These are phyloP conservation scores for Daldinia sp. DNA, from an alignment of 2,329 filamentous ascomycete genomes.

Conservation along the genomic window DNA sequence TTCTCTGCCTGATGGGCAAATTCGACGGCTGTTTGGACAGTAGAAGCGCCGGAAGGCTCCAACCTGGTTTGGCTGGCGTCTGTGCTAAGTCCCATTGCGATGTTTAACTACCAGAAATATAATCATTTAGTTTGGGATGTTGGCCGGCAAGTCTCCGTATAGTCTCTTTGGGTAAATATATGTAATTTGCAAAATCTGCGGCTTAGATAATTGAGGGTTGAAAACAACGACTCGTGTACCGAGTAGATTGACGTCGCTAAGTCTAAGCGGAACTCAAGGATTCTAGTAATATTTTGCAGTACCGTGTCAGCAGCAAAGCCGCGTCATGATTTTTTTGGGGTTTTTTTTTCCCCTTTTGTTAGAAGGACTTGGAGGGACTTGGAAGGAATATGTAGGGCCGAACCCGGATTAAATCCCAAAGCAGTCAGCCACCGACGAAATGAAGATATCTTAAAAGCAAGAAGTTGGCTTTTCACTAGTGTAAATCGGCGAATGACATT, in stretches of 20 bases:
- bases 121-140: conserved; percentile 16
- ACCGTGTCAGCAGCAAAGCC: conserved; percentile 16
- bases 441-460: conserved; percentile 25
- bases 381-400: background rate
- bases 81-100: conserved; percentile 34
- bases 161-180: background rate
- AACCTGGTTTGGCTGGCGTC: conserved; percentile 27
- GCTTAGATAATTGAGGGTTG: background rate
- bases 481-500: conserved; percentile 18
- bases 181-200: background rate
- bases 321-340: conserved; percentile 24
- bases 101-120: conserved; percentile 1
- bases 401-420: conserved; percentile 19
- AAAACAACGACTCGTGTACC: conserved; percentile 1
- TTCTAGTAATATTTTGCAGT: background rate
- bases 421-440: conserved; percentile 30
- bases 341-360: background rate
- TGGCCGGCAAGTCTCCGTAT: background rate
- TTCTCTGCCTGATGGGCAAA: conserved; percentile 70
- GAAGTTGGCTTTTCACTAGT: conserved; percentile 16
- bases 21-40: conserved; percentile 57
- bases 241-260: background rate
- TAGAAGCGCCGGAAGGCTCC: conserved; percentile 37
- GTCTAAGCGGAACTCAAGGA: conserved; percentile 1
- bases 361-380: background rate